Evolutionary conservation across 2,329 filamentous ascomycete species (phyloP).

Genomic region (Cercospora nicotianae): DNA sequence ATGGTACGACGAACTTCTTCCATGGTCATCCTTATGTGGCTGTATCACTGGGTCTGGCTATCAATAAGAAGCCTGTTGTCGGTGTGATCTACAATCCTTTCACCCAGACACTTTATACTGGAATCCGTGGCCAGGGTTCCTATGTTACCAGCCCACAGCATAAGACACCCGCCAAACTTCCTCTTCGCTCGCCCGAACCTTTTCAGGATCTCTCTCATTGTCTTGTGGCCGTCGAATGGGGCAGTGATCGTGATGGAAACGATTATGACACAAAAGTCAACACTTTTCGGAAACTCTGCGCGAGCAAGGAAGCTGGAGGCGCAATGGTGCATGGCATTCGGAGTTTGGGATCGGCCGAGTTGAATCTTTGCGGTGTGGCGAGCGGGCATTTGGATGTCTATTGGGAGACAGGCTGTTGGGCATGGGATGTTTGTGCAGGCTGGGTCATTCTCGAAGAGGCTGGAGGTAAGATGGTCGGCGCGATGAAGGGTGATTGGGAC

Average conservation of each 20-base stretch:
- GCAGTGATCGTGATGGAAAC: conserved; percentile 61
- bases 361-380: conserved; percentile 73
- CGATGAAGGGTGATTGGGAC: conserved; percentile 71
- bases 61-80: conserved; percentile 62
- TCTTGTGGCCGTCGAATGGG: conserved; percentile 73
- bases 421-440: conserved; percentile 81
- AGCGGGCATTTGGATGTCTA: conserved; percentile 71
- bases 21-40: conserved; percentile 73
- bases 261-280: conserved; percentile 70
- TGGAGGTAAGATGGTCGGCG: conserved; percentile 69
- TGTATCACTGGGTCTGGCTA: conserved; percentile 72
- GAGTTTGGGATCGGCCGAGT: conserved; percentile 69
- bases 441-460: conserved; percentile 76
- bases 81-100: conserved; percentile 82
- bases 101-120: conserved; percentile 67
- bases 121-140: conserved; percentile 66
- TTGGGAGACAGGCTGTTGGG: conserved; percentile 83
- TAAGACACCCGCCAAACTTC: conserved; percentile 42
- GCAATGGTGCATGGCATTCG: conserved; percentile 75
- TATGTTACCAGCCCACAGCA: conserved; percentile 45
- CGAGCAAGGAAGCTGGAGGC: conserved; percentile 61
- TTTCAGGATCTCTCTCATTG: conserved; percentile 62
- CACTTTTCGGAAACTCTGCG: conserved; percentile 60
- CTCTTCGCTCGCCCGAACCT: conserved; percentile 52
- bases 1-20: conserved; percentile 80